Conservation (phyloP, 1,139 yeast genomes). For the Saccharomyces hybrid region DNA sequence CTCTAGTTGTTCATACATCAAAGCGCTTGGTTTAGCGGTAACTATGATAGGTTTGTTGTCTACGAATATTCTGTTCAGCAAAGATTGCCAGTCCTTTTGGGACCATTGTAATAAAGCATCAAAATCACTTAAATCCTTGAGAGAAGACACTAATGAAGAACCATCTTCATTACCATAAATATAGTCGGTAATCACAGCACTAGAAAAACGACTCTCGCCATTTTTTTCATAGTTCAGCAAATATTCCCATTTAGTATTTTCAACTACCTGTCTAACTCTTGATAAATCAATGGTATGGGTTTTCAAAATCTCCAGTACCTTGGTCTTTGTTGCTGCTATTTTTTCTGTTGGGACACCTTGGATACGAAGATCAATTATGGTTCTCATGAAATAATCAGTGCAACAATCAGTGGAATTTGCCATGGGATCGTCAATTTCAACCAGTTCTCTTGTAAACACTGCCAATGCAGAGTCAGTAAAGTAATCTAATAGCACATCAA, state of each 20-base stretch:
- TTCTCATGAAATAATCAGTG: slow-evolving; percentile 61
- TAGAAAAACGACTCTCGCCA: slow-evolving; percentile 49
- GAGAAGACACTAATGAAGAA: slow-evolving; percentile 46
- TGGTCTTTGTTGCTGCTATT: slow-evolving; percentile 45
- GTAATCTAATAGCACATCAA: slow-evolving; percentile 66
- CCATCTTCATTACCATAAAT: slow-evolving; percentile 63
- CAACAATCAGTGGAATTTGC: slow-evolving; percentile 65
- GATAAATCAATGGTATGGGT: slow-evolving; percentile 56
- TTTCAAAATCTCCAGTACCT: slow-evolving; percentile 43
- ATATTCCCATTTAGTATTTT: slow-evolving; percentile 56
- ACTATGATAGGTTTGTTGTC: slow-evolving; percentile 66
- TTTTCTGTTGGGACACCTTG: slow-evolving; percentile 72
- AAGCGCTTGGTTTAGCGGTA: slow-evolving; percentile 65
- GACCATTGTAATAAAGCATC: slow-evolving; percentile 57
- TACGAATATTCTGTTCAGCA: slow-evolving; percentile 48
- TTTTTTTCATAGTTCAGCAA: slow-evolving; percentile 60
- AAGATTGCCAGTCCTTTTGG: slow-evolving; percentile 54
- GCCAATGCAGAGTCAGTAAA: slow-evolving; percentile 71
- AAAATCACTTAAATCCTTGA: slow-evolving; percentile 51
- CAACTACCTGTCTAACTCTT: slow-evolving; percentile 59
- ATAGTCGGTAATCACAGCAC: slow-evolving; percentile 68
- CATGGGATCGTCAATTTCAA: slow-evolving; percentile 75
- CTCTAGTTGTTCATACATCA: slow-evolving; percentile 47
- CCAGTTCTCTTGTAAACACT: slow-evolving; percentile 55
- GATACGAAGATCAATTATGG: slow-evolving; percentile 50